Evolutionary conservation across 371 early-diverging fungal species (phyloP).

Genomic region (Mucor indicus): DNA sequence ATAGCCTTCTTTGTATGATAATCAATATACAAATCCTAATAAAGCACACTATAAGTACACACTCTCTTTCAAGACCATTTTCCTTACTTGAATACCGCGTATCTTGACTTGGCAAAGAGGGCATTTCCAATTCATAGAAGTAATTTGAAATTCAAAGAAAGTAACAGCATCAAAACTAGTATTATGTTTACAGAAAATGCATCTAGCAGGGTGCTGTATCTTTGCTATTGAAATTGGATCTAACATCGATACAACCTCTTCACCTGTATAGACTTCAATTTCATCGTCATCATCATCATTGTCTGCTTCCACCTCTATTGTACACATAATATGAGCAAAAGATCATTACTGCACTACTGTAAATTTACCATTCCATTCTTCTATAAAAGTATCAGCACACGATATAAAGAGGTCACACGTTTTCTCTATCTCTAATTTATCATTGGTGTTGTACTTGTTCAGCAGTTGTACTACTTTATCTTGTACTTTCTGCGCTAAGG

Average conservation of each 20-base stretch:
- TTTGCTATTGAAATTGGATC: conserved; percentile 33
- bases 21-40: conserved; percentile 24
- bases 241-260: conserved; percentile 28
- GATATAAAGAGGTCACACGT: conserved; percentile 14
- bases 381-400: conserved; percentile 14
- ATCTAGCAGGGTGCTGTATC: conserved; percentile 36
- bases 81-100: conserved; percentile 24
- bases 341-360: not conserved
- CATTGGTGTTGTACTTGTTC: conserved; percentile 9
- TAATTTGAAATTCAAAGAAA: conserved; percentile 18
- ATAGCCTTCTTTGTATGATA: conserved; percentile 16
- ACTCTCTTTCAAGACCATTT: not conserved
- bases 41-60: not conserved
- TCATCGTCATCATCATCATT: not conserved
- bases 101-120: conserved; percentile 25
- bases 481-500: conserved; percentile 11
- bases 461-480: conserved; percentile 12
- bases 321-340: not conserved
- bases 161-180: conserved; percentile 33
- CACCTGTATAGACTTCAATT: conserved; percentile 3
- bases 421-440: conserved; percentile 7
- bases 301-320: not conserved
- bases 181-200: conserved; percentile 38
- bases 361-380: conserved; percentile 16
- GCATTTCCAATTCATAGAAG: conserved; percentile 21